A percentile compares a stretch with the other conserved stretches of the same genome.
phyloP scores from a whole-genome alignment of 495 filamentous ascomycete genomes.

The Oidiodendron maius region DNA sequence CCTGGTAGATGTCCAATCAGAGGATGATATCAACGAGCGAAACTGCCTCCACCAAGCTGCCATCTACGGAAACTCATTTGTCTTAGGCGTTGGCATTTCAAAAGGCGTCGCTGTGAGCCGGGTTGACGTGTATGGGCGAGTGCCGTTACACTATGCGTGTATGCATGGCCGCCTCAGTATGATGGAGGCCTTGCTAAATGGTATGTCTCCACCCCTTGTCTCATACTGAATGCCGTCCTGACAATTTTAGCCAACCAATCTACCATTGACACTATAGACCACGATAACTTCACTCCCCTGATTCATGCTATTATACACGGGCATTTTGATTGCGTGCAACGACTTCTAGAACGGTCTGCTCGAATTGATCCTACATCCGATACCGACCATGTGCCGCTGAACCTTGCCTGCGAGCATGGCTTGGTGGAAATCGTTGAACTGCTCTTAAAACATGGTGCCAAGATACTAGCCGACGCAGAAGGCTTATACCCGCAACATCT shows the following conservation, averaged over 20 bases:
- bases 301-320: conserved; percentile 91
- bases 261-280: conserved; percentile 81
- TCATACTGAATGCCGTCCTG: not conserved
- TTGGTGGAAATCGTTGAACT: conserved; percentile 76
- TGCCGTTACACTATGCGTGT: conserved; percentile 92
- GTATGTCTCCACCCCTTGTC: conserved; percentile 25
- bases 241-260: conserved; percentile 32
- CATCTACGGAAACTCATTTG: conserved; percentile 75
- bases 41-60: conserved; percentile 94
- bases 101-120: conserved; percentile 67
- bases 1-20: conserved; percentile 76
- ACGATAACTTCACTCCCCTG: conserved; percentile 94
- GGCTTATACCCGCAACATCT: conserved; percentile 97
- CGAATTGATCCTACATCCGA: conserved; percentile 76
- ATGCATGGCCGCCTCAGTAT: conserved; percentile 88
- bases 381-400: conserved; percentile 88
- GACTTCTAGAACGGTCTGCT: conserved; percentile 65
- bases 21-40: conserved; percentile 95
- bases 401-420: conserved; percentile 89
- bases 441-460: conserved; percentile 70
- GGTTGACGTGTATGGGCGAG: conserved; percentile 87
- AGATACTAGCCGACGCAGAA: conserved; percentile 85
- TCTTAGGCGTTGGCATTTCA: conserved; percentile 66
- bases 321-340: conserved; percentile 69
- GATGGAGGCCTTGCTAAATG: conserved; percentile 64